These are phyloP conservation scores for Cyclostephanos tholiformis DNA, from an alignment of 108 stramenopile species.

Conservation along the genomic window DNA sequence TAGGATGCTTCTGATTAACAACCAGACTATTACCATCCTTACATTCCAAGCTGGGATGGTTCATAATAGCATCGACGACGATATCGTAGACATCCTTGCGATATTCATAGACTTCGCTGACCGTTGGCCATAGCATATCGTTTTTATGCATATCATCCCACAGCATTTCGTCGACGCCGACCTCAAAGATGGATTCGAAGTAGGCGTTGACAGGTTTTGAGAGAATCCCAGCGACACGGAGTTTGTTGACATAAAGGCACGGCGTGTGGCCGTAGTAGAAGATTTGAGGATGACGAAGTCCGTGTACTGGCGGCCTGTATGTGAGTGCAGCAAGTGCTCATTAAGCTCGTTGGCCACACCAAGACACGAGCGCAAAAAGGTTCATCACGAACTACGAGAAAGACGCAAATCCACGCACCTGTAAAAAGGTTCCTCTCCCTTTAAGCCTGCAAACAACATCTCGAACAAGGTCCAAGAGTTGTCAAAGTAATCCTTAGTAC, in stretches of 20 bases:
- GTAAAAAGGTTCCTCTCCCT: slow-evolving; percentile 91
- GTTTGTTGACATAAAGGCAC: slow-evolving; percentile 91
- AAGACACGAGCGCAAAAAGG: background rate
- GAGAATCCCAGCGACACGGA: slow-evolving; percentile 85
- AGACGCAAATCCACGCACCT: slow-evolving; percentile 38
- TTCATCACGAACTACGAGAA: background rate
- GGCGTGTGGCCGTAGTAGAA: slow-evolving; percentile 97
- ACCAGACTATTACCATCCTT: slow-evolving; percentile 39
- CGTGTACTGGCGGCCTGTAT: slow-evolving; percentile 76
- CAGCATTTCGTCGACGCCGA: slow-evolving; percentile 96
- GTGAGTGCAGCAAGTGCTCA: background rate
- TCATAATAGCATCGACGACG: slow-evolving; percentile 77
- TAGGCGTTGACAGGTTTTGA: slow-evolving; percentile 74
- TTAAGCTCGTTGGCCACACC: too few species aligned
- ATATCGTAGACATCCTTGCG: slow-evolving; percentile 76
- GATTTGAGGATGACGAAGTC: slow-evolving; percentile 87
- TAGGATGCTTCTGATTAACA: slow-evolving; percentile 76
- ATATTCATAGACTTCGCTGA: slow-evolving; percentile 87
- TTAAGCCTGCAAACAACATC: slow-evolving; percentile 85
- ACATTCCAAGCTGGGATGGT: slow-evolving; percentile 72
- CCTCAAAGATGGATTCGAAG: slow-evolving; percentile 92
- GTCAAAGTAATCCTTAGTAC: slow-evolving; percentile 87
- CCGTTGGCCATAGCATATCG: slow-evolving; percentile 91
- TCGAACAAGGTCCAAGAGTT: slow-evolving; percentile 94
- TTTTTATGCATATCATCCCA: slow-evolving; percentile 95